Conservation (phyloP, 1,284 basidiomycete genomes). For the Phlebopus sp. region DNA sequence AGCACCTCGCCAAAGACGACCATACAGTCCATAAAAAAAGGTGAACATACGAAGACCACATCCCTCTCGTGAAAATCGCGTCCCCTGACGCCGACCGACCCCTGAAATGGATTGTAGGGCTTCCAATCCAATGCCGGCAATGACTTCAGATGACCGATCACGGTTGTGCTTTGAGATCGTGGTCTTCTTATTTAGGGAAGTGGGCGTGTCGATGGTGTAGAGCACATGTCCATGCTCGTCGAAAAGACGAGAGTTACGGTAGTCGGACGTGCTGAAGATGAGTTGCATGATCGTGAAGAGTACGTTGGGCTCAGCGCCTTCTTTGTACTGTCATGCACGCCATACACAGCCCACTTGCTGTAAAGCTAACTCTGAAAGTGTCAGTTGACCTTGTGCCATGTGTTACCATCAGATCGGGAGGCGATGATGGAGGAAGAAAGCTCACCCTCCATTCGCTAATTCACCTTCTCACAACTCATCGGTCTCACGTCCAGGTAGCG, state of each 20-base stretch:
- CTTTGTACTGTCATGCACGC: too few relatives aligned
- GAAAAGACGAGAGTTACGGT: slow-evolving; percentile 1
- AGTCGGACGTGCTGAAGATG: background rate
- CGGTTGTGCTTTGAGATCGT: slow-evolving; percentile 1
- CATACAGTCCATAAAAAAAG: too few relatives aligned
- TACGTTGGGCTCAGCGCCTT: too few relatives aligned
- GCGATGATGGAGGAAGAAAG: too few relatives aligned
- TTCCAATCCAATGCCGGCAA: slow-evolving; percentile 16
- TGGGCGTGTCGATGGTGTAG: slow-evolving; percentile 1
- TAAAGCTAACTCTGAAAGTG: too few relatives aligned
- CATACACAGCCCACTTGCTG: too few relatives aligned
- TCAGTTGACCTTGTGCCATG: too few relatives aligned
- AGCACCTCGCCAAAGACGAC: too few relatives aligned
- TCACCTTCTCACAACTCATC: too few relatives aligned
- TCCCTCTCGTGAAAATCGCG: slow-evolving; percentile 9
- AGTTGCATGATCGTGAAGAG: slow-evolving; percentile 2
- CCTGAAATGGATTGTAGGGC: slow-evolving; percentile 14
- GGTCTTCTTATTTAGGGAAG: background rate
- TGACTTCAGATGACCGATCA: slow-evolving; percentile 23
- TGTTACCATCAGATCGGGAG: too few relatives aligned
- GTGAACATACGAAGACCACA: slow-evolving; percentile 22
- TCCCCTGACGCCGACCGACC: slow-evolving; percentile 8
- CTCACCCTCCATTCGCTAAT: too few relatives aligned
- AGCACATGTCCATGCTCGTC: slow-evolving; percentile 3
- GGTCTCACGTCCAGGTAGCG: too few relatives aligned